phyloP scores from a whole-genome alignment of 208 protist species.

The Endotrypanum monterogeii region DNA sequence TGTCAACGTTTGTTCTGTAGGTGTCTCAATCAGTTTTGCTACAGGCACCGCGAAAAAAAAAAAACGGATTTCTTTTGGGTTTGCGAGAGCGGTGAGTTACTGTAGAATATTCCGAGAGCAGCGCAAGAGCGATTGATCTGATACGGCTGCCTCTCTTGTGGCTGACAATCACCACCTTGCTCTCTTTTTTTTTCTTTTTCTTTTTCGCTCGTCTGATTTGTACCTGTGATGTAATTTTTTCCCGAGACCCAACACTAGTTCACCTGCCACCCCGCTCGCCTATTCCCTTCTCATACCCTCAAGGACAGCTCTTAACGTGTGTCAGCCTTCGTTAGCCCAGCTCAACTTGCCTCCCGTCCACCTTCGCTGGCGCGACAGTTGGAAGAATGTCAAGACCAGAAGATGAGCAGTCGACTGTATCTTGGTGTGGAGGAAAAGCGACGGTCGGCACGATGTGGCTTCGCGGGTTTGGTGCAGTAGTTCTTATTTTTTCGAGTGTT shows the following conservation, averaged over 20 bases:
- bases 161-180: too few relatives aligned
- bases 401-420: background rate
- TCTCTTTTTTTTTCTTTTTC: background rate
- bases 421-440: background rate
- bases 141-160: too few relatives aligned
- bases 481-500: conserved; percentile 8
- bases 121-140: too few relatives aligned
- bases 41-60: too few relatives aligned
- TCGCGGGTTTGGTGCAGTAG: background rate
- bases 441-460: conserved; percentile 14
- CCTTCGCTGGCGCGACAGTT: background rate
- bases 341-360: background rate
- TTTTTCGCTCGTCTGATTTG: background rate
- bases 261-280: too few relatives aligned
- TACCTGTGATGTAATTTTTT: background rate
- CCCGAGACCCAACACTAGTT: too few relatives aligned
- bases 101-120: background rate
- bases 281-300: background rate
- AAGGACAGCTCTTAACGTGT: background rate
- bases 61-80: too few relatives aligned
- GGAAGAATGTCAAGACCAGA: background rate
- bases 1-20: too few relatives aligned
- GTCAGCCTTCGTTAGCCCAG: background rate
- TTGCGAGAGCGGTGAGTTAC: background rate
- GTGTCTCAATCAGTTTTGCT: too few relatives aligned